A percentile compares a stretch with the other conserved stretches of the same genome.
phyloP scores from a whole-genome alignment of 2,329 filamentous ascomycete species.

The Xylariaceae sp. region DNA sequence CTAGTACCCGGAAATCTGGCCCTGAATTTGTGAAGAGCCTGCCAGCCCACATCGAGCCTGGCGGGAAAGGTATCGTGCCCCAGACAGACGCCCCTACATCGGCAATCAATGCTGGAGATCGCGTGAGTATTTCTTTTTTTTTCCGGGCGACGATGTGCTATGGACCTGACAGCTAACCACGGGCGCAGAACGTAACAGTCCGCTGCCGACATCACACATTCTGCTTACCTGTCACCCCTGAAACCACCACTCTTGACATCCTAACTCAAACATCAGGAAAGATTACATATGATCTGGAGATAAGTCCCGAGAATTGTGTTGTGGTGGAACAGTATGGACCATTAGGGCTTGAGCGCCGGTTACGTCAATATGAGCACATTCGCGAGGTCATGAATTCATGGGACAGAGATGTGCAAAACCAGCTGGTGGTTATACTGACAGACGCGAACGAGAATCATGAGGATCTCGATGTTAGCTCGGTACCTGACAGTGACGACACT shows the following conservation, averaged over 20 bases:
- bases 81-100: slow-evolving; percentile 78
- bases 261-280: slow-evolving; percentile 69
- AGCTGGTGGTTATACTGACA: slow-evolving; percentile 69
- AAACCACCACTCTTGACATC: slow-evolving; percentile 77
- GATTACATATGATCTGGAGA: slow-evolving; percentile 60
- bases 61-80: slow-evolving; percentile 53
- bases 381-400: slow-evolving; percentile 92
- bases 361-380: slow-evolving; percentile 85
- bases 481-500: slow-evolving; percentile 61
- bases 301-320: slow-evolving; percentile 71
- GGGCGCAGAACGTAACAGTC: slow-evolving; percentile 68
- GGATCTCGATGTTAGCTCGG: slow-evolving; percentile 70
- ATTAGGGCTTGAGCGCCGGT: slow-evolving; percentile 78
- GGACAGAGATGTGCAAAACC: slow-evolving; percentile 81
- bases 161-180: slow-evolving; percentile 35
- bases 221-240: slow-evolving; percentile 72
- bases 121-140: slow-evolving; percentile 64
- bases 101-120: slow-evolving; percentile 79
- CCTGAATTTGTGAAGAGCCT: slow-evolving; percentile 36
- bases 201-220: slow-evolving; percentile 73
- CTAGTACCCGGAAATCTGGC: slow-evolving; percentile 23
- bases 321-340: slow-evolving; percentile 77
- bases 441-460: slow-evolving; percentile 59
- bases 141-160: slow-evolving; percentile 16
- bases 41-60: slow-evolving; percentile 46